Evolutionary conservation across 257 asterid species (phyloP), one percentile per base, ranked within the genome.

Genomic region (Solanum stenotomum): DNA sequence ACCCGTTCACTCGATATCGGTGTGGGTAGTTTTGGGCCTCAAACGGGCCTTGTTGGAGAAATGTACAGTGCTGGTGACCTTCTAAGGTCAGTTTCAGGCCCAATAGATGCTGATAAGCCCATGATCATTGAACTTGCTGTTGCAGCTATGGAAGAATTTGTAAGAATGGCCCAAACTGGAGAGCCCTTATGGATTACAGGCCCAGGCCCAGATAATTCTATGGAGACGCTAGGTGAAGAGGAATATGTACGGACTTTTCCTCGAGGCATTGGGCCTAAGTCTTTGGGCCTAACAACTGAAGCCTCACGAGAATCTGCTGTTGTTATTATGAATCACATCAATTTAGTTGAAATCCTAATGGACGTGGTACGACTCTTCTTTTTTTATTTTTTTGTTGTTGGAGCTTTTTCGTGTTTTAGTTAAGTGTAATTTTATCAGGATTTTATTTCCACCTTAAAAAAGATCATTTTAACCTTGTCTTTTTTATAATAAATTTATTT

Each of bases 231-330:
- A 86, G 88, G 89, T 27, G 98, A 95, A 75, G 98, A 96, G 20
- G 99, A 97, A 90, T 97, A 97, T 20, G 52, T 91, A 11, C 74
- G 96, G 87, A 89, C 92, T 5, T 95, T 97, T 88, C 98, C 99
- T 40, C 93, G 98, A 25, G 99, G 99, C n/a, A 95, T 97, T 15
- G 99, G 98, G 83, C 99, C 98, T 2, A 96, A 94, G 83, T 95
- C 98, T 0, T 46, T 94, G 90, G 98, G 99, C 20, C 89, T 94
- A 90, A 94, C 91, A 87, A 92, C 99, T 15, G 99, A 97, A 91
- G 99, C 99, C 3, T 96, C 99, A 0, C 85, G 98, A 12, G 98
- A 95, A 89, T 91, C 99, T 1, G 91, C 97, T 77, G 99, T 97
- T 42, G 98, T 97, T 89, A 97, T 96, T 42, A 96, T 96, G 98